These are phyloP conservation scores for Aspergillus clavatus DNA, from an alignment of 2,329 filamentous ascomycete species.

Conservation along the genomic window DNA sequence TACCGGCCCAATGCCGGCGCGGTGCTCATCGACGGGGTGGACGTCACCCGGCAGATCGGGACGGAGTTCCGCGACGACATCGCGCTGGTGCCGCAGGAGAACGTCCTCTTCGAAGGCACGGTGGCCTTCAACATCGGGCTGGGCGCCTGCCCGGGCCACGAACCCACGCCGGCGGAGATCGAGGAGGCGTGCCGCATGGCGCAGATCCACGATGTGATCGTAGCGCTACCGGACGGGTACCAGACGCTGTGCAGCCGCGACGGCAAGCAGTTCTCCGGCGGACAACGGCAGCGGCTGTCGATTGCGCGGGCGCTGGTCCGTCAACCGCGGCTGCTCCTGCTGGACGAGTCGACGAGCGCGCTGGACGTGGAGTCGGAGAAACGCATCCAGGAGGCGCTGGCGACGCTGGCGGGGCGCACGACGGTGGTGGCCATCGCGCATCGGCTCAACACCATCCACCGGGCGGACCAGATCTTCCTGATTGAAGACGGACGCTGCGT, in stretches of 20 bases:
- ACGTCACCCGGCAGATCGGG: conserved; percentile 40
- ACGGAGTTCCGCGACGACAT: conserved; percentile 43
- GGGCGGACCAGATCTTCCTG: conserved; percentile 76
- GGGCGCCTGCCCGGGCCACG: conserved; percentile 49
- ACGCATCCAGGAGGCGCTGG: conserved; percentile 42
- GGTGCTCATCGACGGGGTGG: conserved; percentile 49
- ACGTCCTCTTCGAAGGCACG: conserved; percentile 45
- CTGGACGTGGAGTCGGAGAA: conserved; percentile 52
- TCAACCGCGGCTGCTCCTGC: conserved; percentile 50
- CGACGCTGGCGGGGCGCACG: conserved; percentile 28
- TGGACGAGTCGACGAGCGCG: conserved; percentile 58
- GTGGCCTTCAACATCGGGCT: conserved; percentile 46
- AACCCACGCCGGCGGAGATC: conserved; percentile 57
- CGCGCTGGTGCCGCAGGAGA: conserved; percentile 46
- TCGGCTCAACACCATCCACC: conserved; percentile 38
- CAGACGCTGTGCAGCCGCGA: conserved; percentile 55
- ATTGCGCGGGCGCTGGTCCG: conserved; percentile 56
- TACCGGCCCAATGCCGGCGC: conserved; percentile 48
- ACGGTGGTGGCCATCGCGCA: conserved; percentile 42
- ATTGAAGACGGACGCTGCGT: conserved; percentile 47
- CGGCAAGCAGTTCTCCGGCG: conserved; percentile 52
- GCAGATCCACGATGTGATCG: conserved; percentile 66
- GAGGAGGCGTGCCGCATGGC: conserved; percentile 62
- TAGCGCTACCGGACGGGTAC: conserved; percentile 59
- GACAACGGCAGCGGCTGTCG: conserved; percentile 54